Base-by-base conservation (phyloP, 164 flowering plant genomes). In the Aristolochia fimbriata region DNA sequence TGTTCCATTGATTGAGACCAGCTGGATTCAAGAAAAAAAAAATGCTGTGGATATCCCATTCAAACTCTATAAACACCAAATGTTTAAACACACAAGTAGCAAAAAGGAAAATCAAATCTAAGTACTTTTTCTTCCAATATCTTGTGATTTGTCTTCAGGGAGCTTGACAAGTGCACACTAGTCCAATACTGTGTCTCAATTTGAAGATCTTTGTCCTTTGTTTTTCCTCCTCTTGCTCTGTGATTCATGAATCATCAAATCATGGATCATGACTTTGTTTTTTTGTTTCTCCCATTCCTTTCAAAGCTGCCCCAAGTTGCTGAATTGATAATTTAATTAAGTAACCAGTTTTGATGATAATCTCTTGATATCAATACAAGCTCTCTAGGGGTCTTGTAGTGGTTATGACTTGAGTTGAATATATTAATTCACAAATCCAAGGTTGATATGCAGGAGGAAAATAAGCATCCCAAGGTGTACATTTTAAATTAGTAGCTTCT, bases 141-240 rank as follows among this genome's bases (percentile, higher is more conserved):
- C 58, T 65, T 45, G 16, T 16, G 46, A 47, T 59, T 65, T 59
- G 68, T 65, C 63, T 17, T 52, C 30, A 45, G 62, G 52, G 27
- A 65, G 53, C n/a, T 59, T 11, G 58, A 65, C 63, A 65, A 53
- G 58, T 58, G 53, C 52, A 57, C 25, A 46, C 53, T 58, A 23
- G 10, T 3, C 43, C 7, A 37, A 6, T 10, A 37, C 27, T 30
- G 17, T 1, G 27, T 16, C 16, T 30, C 43, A 43, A 20, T 43
- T 22, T 52, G 49, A 62, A 53, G 31, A 53, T 62, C 58, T 53
- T 53, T 24, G n/a, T 22, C 24, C 30, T 55, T 47, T 55, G 59
- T 47, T 63, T 55, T 46, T 7, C 14, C 47, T 8, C 11, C 43
- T 37, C 43, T 6, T 37, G 43, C 11, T 37, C 9, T 37, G 12